These are phyloP conservation scores for Zygosaccharomyces lentus DNA, from an alignment of 805 yeast species.

Conservation along the genomic window DNA sequence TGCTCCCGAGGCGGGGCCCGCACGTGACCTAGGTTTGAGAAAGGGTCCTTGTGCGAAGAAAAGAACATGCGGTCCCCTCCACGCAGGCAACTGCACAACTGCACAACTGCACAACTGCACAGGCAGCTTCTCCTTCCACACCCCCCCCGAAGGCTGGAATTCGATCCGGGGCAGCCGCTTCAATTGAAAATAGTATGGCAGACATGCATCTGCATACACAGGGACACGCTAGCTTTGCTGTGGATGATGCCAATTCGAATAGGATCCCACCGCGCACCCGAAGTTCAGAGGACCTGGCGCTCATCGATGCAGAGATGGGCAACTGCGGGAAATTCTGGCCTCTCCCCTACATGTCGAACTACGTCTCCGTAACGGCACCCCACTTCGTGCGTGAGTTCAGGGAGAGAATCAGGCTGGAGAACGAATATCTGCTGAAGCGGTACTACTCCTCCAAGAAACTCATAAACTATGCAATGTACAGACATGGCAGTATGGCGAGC, in stretches of 20 bases:
- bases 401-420: conserved; percentile 9
- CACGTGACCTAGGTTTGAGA: too few relatives aligned
- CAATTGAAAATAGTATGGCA: neutral
- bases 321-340: neutral
- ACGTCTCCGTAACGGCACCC: conserved; percentile 12
- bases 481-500: conserved; percentile 22
- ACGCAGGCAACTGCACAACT: neutral
- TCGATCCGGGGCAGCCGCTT: neutral
- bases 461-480: conserved; percentile 10
- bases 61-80: neutral
- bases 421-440: conserved; percentile 17
- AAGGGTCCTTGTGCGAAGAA: too few relatives aligned
- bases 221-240: neutral
- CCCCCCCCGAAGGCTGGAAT: neutral
- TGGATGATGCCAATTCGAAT: neutral
- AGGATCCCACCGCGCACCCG: neutral
- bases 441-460: conserved; percentile 17
- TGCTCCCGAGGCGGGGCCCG: too few relatives aligned
- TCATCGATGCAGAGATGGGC: neutral
- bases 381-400: conserved; percentile 4
- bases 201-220: neutral
- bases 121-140: too few relatives aligned
- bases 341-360: conserved; percentile 16
- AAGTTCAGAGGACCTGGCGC: neutral
- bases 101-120: neutral